Base-by-base conservation (phyloP, 2,329 filamentous ascomycete species). In the Exophiala mesophila region DNA sequence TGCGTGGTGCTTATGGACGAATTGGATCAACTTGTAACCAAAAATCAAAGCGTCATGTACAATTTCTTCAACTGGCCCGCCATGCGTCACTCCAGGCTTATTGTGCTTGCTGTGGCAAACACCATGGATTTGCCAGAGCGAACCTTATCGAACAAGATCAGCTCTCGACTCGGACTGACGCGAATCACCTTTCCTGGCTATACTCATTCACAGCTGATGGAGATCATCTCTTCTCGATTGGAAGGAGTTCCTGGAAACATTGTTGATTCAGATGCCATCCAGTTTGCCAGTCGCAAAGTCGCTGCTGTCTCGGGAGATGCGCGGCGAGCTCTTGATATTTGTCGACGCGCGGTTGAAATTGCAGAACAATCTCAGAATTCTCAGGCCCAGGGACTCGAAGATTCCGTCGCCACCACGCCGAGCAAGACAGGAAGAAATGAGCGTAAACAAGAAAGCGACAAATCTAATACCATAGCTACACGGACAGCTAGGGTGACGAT, bases 61-160 rank as follows among this genome's bases (percentile, higher is more conserved):
- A 98, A 98, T 65, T 98, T 98, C 65, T 98, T 98, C 76, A 98
- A 98, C 60, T 98, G 92, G 92, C 92, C 92, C 3, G 85, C 87
- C 8, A 72, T 97, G 40, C 79, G 86, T 36, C 89, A 98, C 64
- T 95, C 88, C 40, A 80, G 89, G 36, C 74, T 98, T 32, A 96
- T 98, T 62, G 94, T 98, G 5, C 78, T 98, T 5, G 94, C 94
- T 8, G 92, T 98, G 13, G 94, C 92, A 39, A 98, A 98, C 64
- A 98, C 92, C 17, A 98, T 98, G 92, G 92, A 98, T 67, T 69
- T 98, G 44, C 92, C 92, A 0, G 92, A 98, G 65, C 77, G 92
- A 60, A 98, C 92, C 1, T 73, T 98, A 26, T 95, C 88, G 66
- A 98, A 98, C 70, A 98, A 98, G 65, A 98, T 98, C 63, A 95